phyloP scores from a whole-genome alignment of 192 early-diverging fungal genomes.

The Gamsiella multidivaricata region DNA sequence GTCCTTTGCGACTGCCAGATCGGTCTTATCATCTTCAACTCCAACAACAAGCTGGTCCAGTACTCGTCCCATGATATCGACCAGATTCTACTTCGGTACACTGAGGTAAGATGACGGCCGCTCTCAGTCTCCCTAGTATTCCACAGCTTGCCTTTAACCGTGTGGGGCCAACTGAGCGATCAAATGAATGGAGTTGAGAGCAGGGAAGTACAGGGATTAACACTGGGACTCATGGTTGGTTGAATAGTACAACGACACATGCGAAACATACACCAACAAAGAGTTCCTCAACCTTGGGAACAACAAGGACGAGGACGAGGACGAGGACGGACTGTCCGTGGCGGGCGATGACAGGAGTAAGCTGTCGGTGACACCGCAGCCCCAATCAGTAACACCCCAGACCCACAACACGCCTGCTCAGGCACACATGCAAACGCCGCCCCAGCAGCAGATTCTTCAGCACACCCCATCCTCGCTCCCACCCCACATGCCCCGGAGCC shows the following conservation, averaged over 20 bases:
- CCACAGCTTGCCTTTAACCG: not conserved
- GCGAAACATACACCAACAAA: conserved; percentile 53
- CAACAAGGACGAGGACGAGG: conserved; percentile 40
- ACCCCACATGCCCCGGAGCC: conserved; percentile 41
- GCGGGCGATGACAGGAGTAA: conserved; percentile 49
- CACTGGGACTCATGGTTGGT: not conserved
- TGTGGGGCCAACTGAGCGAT: too few species aligned
- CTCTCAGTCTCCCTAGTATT: not conserved
- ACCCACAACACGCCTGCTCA: conserved; percentile 39
- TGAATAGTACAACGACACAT: conserved; percentile 44
- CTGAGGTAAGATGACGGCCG: conserved; percentile 61
- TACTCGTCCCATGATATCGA: conserved; percentile 97
- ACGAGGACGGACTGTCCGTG: conserved; percentile 40
- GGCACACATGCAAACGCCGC: conserved; percentile 38
- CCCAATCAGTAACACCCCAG: conserved; percentile 27
- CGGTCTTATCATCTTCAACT: conserved; percentile 95
- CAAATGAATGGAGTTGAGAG: not conserved
- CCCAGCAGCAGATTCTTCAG: conserved; percentile 23
- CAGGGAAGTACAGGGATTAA: not conserved
- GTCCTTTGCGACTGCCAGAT: conserved; percentile 97
- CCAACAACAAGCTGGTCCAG: conserved; percentile 93
- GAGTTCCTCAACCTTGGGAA: conserved; percentile 44
- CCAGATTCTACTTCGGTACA: conserved; percentile 89
- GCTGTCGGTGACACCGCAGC: conserved; percentile 50
- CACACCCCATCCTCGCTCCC: conserved; percentile 44